A percentile compares a stretch with the other conserved stretches of the same genome.
These are phyloP conservation scores for Gossypium raimondii DNA, from an alignment of 345 rosid species.

Conservation along the genomic window DNA sequence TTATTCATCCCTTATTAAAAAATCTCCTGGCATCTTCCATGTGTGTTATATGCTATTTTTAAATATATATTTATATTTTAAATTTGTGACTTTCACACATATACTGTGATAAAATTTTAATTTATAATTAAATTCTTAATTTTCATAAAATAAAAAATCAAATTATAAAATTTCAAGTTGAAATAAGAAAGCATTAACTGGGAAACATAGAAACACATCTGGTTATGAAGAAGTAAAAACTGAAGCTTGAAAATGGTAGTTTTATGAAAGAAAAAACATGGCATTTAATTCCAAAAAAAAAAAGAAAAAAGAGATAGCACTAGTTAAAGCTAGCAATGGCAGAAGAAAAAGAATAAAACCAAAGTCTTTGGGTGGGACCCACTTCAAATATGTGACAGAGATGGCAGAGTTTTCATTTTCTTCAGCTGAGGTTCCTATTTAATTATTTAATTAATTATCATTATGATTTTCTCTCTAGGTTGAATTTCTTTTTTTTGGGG, in stretches of 20 bases:
- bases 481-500: not conserved
- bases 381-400: constrained; percentile 59
- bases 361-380: constrained; percentile 62
- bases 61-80: too few species aligned
- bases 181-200: too few species aligned
- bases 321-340: not conserved
- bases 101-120: too few species aligned
- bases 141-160: too few species aligned
- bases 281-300: not conserved
- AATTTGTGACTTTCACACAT: too few species aligned
- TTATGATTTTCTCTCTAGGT: not conserved
- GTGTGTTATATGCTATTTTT: too few species aligned
- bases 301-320: not conserved
- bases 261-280: too few species aligned
- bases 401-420: constrained; percentile 47
- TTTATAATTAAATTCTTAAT: too few species aligned
- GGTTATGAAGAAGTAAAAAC: too few species aligned
- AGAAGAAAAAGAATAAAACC: constrained; percentile 21
- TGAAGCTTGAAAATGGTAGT: too few species aligned
- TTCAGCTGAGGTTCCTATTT: constrained; percentile 7
- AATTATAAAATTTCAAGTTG: too few species aligned
- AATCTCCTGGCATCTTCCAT: fast-evolving
- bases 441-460: constrained; percentile 16
- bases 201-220: too few species aligned
- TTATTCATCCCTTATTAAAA: fast-evolving